Evolutionary conservation across 2,329 filamentous ascomycete genomes (phyloP).

Genomic region (Raffaelea arxii): DNA sequence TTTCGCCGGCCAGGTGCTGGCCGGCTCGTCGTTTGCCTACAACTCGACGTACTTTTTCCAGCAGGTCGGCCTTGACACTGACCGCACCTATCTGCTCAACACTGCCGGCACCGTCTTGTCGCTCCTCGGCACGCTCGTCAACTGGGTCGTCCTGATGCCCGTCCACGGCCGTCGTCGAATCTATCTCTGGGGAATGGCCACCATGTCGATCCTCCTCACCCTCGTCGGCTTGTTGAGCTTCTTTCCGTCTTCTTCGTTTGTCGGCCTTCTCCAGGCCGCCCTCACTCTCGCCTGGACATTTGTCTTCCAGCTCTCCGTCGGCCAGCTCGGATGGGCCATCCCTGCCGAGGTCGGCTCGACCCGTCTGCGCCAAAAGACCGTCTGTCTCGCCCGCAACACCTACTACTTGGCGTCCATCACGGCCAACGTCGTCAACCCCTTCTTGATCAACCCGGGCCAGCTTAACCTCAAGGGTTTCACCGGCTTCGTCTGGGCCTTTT

Average conservation of each 20-base stretch:
- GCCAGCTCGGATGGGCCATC: slow-evolving; percentile 25
- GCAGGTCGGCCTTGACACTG: slow-evolving; percentile 19
- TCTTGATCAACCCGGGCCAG: slow-evolving; percentile 27
- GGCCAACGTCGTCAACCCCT: slow-evolving; percentile 20
- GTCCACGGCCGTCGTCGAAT: slow-evolving; percentile 11
- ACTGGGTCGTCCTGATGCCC: slow-evolving; percentile 11
- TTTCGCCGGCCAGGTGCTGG: slow-evolving; percentile 18
- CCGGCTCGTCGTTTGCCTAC: slow-evolving; percentile 25
- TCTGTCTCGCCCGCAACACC: slow-evolving; percentile 19
- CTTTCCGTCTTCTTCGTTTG: neutral
- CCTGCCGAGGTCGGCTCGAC: slow-evolving; percentile 24
- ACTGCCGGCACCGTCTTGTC: slow-evolving; percentile 23
- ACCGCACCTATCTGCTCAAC: slow-evolving; percentile 21
- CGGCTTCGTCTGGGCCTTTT: slow-evolving; percentile 35
- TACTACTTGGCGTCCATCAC: slow-evolving; percentile 19
- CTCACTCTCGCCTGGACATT: slow-evolving; percentile 11
- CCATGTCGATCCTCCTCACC: slow-evolving; percentile 10
- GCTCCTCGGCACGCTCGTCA: slow-evolving; percentile 8
- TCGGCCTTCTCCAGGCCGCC: slow-evolving; percentile 6
- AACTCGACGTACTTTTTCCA: slow-evolving; percentile 16
- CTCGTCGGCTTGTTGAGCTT: slow-evolving; percentile 14
- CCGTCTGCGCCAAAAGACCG: slow-evolving; percentile 23
- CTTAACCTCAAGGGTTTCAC: slow-evolving; percentile 38
- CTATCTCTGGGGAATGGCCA: slow-evolving; percentile 10
- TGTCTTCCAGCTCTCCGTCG: slow-evolving; percentile 25